Conservation (phyloP, 2,329 filamentous ascomycete genomes). For the Fusarium nanum region DNA sequence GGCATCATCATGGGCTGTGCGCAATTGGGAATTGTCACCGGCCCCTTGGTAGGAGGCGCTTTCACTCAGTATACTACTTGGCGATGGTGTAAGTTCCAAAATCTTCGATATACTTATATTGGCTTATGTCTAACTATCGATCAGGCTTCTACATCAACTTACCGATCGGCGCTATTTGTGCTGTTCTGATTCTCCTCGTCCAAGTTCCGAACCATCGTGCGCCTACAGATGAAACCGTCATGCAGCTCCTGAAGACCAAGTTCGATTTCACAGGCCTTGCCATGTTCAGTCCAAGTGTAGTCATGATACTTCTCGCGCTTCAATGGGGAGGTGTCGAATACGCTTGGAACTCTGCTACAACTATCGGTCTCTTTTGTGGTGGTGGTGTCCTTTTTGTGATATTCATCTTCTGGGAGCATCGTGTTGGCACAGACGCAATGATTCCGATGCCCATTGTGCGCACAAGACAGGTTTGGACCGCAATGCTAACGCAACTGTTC, state of each 20-base stretch:
- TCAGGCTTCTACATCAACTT: slow-evolving; percentile 61
- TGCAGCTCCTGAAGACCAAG: slow-evolving; percentile 42
- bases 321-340: slow-evolving; percentile 63
- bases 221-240: slow-evolving; percentile 16
- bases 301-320: slow-evolving; percentile 63
- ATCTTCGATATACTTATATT: background rate
- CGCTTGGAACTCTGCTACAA: slow-evolving; percentile 57
- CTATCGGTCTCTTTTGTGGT: slow-evolving; percentile 61
- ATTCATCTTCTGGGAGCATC: slow-evolving; percentile 60
- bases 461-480: slow-evolving; percentile 57
- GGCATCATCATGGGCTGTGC: slow-evolving; percentile 49
- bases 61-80: slow-evolving; percentile 56
- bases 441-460: slow-evolving; percentile 59
- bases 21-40: slow-evolving; percentile 59
- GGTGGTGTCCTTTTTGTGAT: slow-evolving; percentile 52
- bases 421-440: slow-evolving; percentile 61
- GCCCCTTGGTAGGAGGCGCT: slow-evolving; percentile 60
- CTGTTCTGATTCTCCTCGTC: slow-evolving; percentile 49
- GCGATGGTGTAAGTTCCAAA: slow-evolving; percentile 56
- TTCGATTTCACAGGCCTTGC: slow-evolving; percentile 60
- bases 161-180: slow-evolving; percentile 55
- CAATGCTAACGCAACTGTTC: slow-evolving; percentile 56
- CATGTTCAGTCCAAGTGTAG: slow-evolving; percentile 59
- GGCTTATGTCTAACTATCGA: slow-evolving; percentile 11
- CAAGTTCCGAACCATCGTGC: slow-evolving; percentile 51